These are phyloP conservation scores for Cenococcum geophilum DNA, from an alignment of 495 filamentous ascomycete species.

Conservation along the genomic window DNA sequence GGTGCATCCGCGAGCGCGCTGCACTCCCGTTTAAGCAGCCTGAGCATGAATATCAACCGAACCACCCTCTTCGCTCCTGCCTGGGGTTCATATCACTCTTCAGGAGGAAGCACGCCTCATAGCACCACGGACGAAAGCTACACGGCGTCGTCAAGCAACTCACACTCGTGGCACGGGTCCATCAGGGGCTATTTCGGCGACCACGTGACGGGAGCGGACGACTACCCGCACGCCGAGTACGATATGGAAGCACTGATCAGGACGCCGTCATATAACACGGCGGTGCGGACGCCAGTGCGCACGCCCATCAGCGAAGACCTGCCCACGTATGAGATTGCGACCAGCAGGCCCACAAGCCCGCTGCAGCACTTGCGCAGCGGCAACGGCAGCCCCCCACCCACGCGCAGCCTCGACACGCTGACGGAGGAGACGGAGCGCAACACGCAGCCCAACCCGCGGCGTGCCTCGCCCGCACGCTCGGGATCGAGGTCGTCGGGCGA, in stretches of 20 bases:
- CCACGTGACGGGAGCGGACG: constrained; percentile 6
- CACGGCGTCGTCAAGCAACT: constrained; percentile 8
- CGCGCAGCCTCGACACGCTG: constrained; percentile 24
- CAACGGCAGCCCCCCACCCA: constrained; percentile 11
- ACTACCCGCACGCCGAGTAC: constrained; percentile 22
- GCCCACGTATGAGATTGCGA: constrained; percentile 39
- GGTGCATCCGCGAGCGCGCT: constrained; percentile 33
- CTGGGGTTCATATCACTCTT: constrained; percentile 10
- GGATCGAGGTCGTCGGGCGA: constrained; percentile 6
- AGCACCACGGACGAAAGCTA: constrained; percentile 17
- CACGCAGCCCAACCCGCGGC: constrained; percentile 23
- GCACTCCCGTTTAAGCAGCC: constrained; percentile 34
- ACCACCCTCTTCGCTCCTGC: constrained; percentile 8
- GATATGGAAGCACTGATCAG: constrained; percentile 35
- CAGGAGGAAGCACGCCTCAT: constrained; percentile 23
- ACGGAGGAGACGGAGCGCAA: constrained; percentile 27
- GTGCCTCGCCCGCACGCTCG: constrained; percentile 3
- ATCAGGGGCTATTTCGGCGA: constrained; percentile 16
- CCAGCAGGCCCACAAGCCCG: constrained; percentile 37
- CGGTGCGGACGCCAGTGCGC: constrained; percentile 33
- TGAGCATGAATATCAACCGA: constrained; percentile 26
- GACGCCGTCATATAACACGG: constrained; percentile 41
- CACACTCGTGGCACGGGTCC: constrained; percentile 9
- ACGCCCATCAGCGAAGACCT: constrained; percentile 31
- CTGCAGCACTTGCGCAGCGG: constrained; percentile 5